Evolutionary conservation across 2,329 filamentous ascomycete species (phyloP).

Genomic region (Colletotrichum endophyticum): DNA sequence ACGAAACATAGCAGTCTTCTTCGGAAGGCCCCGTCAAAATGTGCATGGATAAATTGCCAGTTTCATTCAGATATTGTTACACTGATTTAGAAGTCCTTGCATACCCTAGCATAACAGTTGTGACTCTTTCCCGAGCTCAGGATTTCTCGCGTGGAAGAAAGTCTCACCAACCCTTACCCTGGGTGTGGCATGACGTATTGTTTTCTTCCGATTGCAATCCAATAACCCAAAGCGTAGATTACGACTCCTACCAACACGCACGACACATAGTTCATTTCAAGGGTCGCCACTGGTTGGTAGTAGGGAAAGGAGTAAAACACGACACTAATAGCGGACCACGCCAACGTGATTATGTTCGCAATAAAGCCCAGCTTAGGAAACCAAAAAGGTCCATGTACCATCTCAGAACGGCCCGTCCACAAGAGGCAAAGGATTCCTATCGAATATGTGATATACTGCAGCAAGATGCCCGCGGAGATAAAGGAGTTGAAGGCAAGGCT

Average conservation of each 20-base stretch:
- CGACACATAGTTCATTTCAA: neutral
- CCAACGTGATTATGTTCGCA: neutral
- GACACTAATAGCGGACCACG: neutral
- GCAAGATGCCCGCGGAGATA: neutral
- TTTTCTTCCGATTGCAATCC: neutral
- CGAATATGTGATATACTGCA: neutral
- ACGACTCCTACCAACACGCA: neutral
- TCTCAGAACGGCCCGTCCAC: neutral
- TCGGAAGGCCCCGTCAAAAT: too few species aligned
- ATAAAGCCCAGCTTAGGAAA: neutral
- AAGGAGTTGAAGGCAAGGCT: neutral
- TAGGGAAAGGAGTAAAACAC: neutral
- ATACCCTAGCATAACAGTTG: rapidly evolving
- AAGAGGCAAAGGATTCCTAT: neutral
- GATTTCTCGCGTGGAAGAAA: neutral
- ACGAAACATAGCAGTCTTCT: too few species aligned
- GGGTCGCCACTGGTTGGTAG: rapidly evolving
- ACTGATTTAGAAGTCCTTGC: too few species aligned
- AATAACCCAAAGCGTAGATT: neutral
- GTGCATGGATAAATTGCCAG: too few species aligned
- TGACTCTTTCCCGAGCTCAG: too few species aligned
- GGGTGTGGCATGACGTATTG: neutral
- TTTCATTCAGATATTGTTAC: too few species aligned
- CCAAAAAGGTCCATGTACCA: neutral
- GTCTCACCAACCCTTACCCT: neutral